Percentiles rank a stretch among this genome's conserved stretches.
Conservation (phyloP, 495 filamentous ascomycete species). For the Trichoderma virens region DNA sequence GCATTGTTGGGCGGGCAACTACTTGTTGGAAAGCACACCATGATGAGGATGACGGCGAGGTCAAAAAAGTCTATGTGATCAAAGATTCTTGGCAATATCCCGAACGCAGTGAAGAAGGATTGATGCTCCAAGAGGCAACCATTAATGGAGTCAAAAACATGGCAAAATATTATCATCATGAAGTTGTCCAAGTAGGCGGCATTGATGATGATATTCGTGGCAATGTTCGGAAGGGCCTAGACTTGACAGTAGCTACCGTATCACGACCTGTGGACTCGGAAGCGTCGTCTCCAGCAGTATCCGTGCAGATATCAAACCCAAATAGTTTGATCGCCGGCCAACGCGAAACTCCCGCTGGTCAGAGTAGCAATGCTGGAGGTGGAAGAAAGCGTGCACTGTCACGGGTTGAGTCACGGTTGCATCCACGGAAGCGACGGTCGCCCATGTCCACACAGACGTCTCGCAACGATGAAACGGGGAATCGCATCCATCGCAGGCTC, state of each 20-base stretch:
- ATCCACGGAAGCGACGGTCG: conserved; percentile 23
- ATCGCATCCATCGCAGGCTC: conserved; percentile 37
- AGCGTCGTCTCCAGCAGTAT: conserved; percentile 5
- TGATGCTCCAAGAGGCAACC: conserved; percentile 30
- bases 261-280: conserved; percentile 19
- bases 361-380: conserved; percentile 10
- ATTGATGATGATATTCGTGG: conserved; percentile 28
- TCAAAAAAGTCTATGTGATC: conserved; percentile 29
- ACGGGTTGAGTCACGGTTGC: conserved; percentile 15
- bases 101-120: conserved; percentile 38
- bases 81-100: conserved; percentile 45
- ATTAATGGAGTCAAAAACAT: conserved; percentile 30
- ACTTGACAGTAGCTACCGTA: conserved; percentile 27
- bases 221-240: conserved; percentile 28
- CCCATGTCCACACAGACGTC: conserved; percentile 17
- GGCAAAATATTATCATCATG: conserved; percentile 36
- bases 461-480: conserved; percentile 18
- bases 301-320: not conserved
- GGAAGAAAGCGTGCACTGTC: conserved; percentile 31
- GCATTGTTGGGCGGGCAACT: conserved; percentile 35
- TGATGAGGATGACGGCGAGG: conserved; percentile 21
- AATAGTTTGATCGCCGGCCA: too few relatives aligned
- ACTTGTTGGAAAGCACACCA: conserved; percentile 39
- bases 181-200: conserved; percentile 31
- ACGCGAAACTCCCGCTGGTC: not conserved